phyloP scores from a whole-genome alignment of 2,329 filamentous ascomycete species.

The Phaeosphaeriaceae sp. region DNA sequence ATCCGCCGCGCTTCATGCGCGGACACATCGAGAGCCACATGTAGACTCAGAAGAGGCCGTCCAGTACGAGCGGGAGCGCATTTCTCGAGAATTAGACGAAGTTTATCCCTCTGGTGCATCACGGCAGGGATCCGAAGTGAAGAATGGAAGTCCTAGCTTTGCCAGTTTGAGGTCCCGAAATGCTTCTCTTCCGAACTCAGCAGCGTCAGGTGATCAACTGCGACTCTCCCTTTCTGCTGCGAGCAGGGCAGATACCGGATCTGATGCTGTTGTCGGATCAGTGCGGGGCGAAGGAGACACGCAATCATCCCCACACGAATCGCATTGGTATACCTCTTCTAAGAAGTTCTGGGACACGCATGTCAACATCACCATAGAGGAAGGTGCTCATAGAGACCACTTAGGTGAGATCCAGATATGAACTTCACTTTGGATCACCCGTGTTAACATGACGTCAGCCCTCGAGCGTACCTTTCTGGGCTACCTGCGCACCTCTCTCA shows the following conservation, averaged over 20 bases:
- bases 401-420: slow-evolving; percentile 56
- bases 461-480: slow-evolving; percentile 77
- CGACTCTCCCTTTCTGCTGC: slow-evolving; percentile 6
- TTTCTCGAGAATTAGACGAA: slow-evolving; percentile 21
- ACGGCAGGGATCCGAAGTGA: not conserved
- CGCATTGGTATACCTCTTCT: slow-evolving; percentile 48
- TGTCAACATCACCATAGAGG: slow-evolving; percentile 59
- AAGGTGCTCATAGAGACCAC: slow-evolving; percentile 61
- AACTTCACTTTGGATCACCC: not conserved
- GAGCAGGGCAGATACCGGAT: not conserved
- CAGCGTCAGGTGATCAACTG: slow-evolving; percentile 9
- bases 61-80: slow-evolving; percentile 22
- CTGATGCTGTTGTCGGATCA: not conserved
- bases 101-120: slow-evolving; percentile 1
- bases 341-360: slow-evolving; percentile 58
- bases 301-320: not conserved
- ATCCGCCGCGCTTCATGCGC: slow-evolving; percentile 17
- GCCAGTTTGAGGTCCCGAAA: slow-evolving; percentile 11
- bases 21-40: slow-evolving; percentile 13
- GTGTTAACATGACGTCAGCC: slow-evolving; percentile 54
- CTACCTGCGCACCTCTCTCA: slow-evolving; percentile 73
- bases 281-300: not conserved
- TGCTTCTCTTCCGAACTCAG: slow-evolving; percentile 3
- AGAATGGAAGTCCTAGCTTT: not conserved
- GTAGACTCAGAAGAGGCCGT: slow-evolving; percentile 28